Base-by-base conservation (phyloP, 2,329 filamentous ascomycete genomes). In the Keithomyces neogunnii region DNA sequence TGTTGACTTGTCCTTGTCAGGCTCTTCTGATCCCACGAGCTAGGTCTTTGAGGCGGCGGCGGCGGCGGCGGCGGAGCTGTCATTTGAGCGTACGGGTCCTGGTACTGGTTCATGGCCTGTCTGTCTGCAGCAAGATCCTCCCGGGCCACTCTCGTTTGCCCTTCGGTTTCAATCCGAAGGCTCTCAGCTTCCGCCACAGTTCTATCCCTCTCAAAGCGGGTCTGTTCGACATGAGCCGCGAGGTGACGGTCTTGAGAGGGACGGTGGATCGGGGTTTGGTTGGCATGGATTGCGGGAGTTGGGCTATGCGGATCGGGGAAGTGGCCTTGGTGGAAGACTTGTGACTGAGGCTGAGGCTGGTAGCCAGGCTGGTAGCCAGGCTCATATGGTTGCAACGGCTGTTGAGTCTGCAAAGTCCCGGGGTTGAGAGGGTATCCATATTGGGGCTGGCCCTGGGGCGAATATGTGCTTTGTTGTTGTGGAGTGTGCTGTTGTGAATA, bases 221-320 rank as follows among this genome's bases (percentile, higher is more conserved):
- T 13, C 36, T 39, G 36, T 1, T n/a, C 36, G 8, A 13, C 36
- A 5, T 39, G 36, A 5, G 9, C 49, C 30, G 30, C 59, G 56
- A 6, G 53, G 8, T 3, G 45, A 35, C 8, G 57, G 55, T 11
- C 54, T 55, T 3, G 47, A 28, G 45, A 19, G 1, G 19, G 19
- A 19, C 19, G 19, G 19, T 19, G 19, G 19, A 19, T 19, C 19
- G 19, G 19, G 19, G 19, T 19, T 19, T 19, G 19, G 19, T 19
- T 53, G 42, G 42, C 30, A 26, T 28, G 26, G 42, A 45, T 45
- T 29, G 42, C 42, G 19, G 19, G 19, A 19, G 19, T 19, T 19
- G 19, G 19, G 19, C 19, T 19, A 19, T 19, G 19, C 19, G 19
- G 19, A 19, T 19, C 19, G 19, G 19, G 19, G 19, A 19, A 19